Evolutionary conservation across 2,329 filamentous ascomycete species (phyloP), one percentile per base, ranked within the genome.

Genomic region (Chrysoporthe cubensis): DNA sequence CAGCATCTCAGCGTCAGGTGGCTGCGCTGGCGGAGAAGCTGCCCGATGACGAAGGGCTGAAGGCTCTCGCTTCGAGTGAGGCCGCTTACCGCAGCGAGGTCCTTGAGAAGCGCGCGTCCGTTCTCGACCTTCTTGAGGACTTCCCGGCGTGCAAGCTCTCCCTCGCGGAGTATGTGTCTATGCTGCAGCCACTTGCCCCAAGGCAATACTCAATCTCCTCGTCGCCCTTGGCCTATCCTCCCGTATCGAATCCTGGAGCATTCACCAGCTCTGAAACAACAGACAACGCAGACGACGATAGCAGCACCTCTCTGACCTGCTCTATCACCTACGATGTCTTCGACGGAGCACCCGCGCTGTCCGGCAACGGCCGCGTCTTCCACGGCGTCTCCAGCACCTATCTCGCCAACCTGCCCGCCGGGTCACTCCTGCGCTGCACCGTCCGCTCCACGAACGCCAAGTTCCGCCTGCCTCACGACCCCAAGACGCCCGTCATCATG

Each of bases 141-240:
- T 84, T 85, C 71, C 80, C 81, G 0, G 76, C 77, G 1, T 80
- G 86, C 64, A 76, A 81, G 2, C 74, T 89, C 0, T 78, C 85
- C 0, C 80, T 89, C 42, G 80, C 80, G 7, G 78, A 82, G 44
- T 90, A 86, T 76, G 78, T 90, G 2, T 78, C 81, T 59, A 84
- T 87, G 78, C 82, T 88, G 1, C 83, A 85, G 0, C 84, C 87
- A 0, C 86, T 90, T 82, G 82, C 85, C 3, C 78, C 85, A 18
- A 82, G 86, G 26, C 84, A 87, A 67, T 88, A 88, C 74, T 84
- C 82, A 14, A 87, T 88, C 72, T 87, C 85, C 1, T 87, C 84
- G 0, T 87, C 84, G 0, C 84, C 85, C 0, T 76, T 86, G 1
- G 78, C 76, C 70, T 79, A 84, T 68, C 78, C 81, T 0, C 78